These are phyloP conservation scores for Eutrema heterophyllum DNA, from an alignment of 345 rosid genomes.

Conservation along the genomic window DNA sequence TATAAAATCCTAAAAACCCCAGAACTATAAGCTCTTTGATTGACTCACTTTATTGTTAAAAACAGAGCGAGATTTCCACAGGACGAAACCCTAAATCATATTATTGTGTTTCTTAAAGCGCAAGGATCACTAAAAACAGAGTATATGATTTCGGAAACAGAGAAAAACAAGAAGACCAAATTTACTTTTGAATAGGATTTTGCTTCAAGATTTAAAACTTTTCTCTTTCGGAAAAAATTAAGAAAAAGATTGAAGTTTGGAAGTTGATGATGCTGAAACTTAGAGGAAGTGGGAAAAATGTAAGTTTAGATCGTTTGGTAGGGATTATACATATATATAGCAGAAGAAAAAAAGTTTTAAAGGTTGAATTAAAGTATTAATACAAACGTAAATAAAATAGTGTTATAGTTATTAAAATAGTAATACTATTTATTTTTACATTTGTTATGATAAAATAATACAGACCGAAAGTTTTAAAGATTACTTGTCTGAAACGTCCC, in stretches of 20 bases:
- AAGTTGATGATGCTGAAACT: constrained; percentile 5
- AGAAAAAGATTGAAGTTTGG: background rate
- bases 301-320: constrained; percentile 19
- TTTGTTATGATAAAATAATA: constrained; percentile 17
- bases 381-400: background rate
- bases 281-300: background rate
- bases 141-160: background rate
- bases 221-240: background rate
- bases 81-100: constrained; percentile 12
- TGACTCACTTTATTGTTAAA: constrained; percentile 40
- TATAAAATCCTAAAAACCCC: constrained; percentile 32
- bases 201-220: background rate
- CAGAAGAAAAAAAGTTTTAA: background rate
- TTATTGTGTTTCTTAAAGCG: background rate
- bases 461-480: constrained; percentile 64
- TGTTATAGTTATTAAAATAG: background rate
- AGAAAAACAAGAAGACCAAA: background rate
- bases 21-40: constrained; percentile 50
- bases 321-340: constrained; percentile 15
- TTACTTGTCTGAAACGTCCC: constrained; percentile 47
- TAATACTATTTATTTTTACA: background rate
- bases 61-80: constrained; percentile 49
- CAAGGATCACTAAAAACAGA: background rate
- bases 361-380: constrained; percentile 5
- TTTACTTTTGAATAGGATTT: too few species aligned